Base-by-base conservation (phyloP, 1,139 yeast species). In the Candida tetrigidarum region DNA sequence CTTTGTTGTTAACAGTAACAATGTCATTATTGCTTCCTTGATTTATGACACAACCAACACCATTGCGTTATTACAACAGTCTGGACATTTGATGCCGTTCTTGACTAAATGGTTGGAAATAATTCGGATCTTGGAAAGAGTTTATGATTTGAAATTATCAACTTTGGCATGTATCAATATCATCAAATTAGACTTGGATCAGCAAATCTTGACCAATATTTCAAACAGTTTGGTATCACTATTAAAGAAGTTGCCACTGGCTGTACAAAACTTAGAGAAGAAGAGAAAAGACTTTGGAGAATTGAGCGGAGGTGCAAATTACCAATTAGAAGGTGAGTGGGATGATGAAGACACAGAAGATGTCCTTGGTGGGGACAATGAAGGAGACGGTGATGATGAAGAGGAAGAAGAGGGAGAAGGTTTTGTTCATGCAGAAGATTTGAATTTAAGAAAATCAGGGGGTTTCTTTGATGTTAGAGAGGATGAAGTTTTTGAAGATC, bases 121-220 rank as follows among this genome's bases (percentile, higher is more conserved):
- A 62, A 70, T 83, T 43, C 79, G 84, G 3, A 68, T 71, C 35
- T 75, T 86, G 53, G 73, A 76, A n/a, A 73, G 96, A 49, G 96
- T 90, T 2, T 88, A 79, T 56, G 98, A 92, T 64, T 75, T 90
- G 63, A 91, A 91, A 63, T 66, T 93, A 35, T 80, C 89, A 1
- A 71, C 81, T 3, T 65, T 92, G 52, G 95, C 96, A 0, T 62
- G 87, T 32, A 64, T 92, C 42, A 74, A 80, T 26, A 54, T 85
- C 58, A 39, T 48, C 58, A 64, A 46, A 60, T 60, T 41, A 61
- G 62, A 26, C 19, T 61, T 38, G 62, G 63, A 55, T 57, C 34
- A 51, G 54, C n/a, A 54, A 49, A 46, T 45, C 22, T 25, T 42
- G 11, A 44, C 47, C 7, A 43, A 39, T 27, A 43, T 57, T 20